phyloP scores from a whole-genome alignment of 805 yeast species.

The Candida boleticola region DNA sequence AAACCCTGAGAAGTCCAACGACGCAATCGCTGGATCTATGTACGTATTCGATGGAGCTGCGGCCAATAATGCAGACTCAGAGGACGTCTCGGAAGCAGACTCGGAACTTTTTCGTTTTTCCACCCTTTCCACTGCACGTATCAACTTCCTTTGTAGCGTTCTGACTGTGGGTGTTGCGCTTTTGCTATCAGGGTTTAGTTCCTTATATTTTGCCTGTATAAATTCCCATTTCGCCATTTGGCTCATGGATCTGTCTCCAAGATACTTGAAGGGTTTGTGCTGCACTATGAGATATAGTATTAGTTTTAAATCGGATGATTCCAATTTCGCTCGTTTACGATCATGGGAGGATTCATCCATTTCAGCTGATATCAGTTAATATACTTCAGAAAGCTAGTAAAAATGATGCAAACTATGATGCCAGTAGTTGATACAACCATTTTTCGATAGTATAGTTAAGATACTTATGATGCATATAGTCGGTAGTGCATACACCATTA shows the following conservation, averaged over 20 bases:
- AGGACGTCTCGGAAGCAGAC: no score
- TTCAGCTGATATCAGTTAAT: not conserved
- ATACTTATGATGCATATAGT: no score
- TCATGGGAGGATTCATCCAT: not conserved
- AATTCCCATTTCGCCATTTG: conserved; percentile 37
- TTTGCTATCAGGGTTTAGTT: conserved; percentile 22
- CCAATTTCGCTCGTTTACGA: conserved; percentile 23
- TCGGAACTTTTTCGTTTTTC: conserved; percentile 1
- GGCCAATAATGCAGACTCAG: no score
- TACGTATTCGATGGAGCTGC: no score
- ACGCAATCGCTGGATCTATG: no score
- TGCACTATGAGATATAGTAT: conserved; percentile 28
- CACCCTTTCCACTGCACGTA: conserved; percentile 31
- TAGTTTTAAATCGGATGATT: conserved; percentile 25
- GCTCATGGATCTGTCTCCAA: conserved; percentile 30
- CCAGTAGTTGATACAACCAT: no score
- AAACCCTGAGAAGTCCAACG: not conserved
- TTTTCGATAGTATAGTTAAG: no score
- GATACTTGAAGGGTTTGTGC: conserved; percentile 36
- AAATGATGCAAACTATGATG: no score
- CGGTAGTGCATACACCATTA: no score
- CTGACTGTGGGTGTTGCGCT: no score
- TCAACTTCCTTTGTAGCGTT: conserved; percentile 34
- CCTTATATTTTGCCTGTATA: conserved; percentile 25
- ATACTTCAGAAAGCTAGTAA: no score